Conservation (phyloP, 2,329 filamentous ascomycete species). For the Sporothrix curviconia region DNA sequence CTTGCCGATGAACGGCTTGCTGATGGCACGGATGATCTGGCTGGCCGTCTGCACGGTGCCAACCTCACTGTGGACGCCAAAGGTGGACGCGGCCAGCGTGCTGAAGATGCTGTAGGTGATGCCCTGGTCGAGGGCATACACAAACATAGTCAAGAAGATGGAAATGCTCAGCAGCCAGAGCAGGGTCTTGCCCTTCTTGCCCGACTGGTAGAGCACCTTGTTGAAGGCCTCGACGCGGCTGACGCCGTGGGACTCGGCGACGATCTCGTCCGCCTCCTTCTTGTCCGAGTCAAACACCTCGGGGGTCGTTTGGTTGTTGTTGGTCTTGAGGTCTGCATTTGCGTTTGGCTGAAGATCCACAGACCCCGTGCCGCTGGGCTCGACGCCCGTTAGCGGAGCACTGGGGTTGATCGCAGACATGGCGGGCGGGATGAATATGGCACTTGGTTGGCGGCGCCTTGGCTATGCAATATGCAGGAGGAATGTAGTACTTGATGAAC, state of each 20-base stretch:
- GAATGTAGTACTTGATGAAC: not conserved
- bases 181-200: slow-evolving; percentile 22
- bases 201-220: slow-evolving; percentile 34
- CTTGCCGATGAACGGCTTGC: slow-evolving; percentile 35
- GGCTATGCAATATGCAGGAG: too few species aligned
- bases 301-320: too few species aligned
- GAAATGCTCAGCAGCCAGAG: slow-evolving; percentile 35
- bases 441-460: not conserved
- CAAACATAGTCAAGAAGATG: slow-evolving; percentile 31
- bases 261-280: slow-evolving; percentile 6
- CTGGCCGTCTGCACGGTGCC: slow-evolving; percentile 29
- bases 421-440: not conserved
- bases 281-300: not conserved
- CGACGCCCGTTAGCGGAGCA: slow-evolving; percentile 1
- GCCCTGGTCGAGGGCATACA: slow-evolving; percentile 33
- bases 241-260: slow-evolving; percentile 28
- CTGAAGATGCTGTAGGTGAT: slow-evolving; percentile 31
- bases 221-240: slow-evolving; percentile 34
- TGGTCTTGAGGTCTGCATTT: too few species aligned
- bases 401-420: not conserved
- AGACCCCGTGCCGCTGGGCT: slow-evolving; percentile 15
- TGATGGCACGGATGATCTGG: slow-evolving; percentile 33
- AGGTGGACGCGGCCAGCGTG: slow-evolving; percentile 30
- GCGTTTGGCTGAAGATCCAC: too few species aligned
- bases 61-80: slow-evolving; percentile 28